phyloP scores from a whole-genome alignment of 768 basidiomycete species.

The Kwoniella shandongensis region DNA sequence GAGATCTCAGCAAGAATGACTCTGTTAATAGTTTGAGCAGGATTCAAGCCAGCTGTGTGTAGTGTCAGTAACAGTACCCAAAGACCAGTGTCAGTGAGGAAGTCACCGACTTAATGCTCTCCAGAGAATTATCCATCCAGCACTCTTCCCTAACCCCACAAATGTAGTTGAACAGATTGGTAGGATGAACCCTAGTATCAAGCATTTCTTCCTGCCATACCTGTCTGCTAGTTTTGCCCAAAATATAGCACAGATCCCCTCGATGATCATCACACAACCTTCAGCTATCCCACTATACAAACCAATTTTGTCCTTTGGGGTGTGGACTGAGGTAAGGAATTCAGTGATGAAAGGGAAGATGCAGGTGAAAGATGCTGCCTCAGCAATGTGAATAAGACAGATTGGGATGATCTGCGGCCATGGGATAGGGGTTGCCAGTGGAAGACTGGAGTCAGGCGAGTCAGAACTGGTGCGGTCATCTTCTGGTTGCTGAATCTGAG shows the following conservation, averaged over 20 bases:
- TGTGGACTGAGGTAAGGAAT: constrained; percentile 39
- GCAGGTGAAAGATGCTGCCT: constrained; percentile 11
- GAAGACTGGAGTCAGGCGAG: too few species aligned
- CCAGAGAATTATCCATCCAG: constrained; percentile 35
- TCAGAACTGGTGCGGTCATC: too few species aligned
- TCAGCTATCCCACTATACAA: constrained; percentile 39
- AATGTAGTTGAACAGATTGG: constrained; percentile 15
- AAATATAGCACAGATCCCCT: constrained; percentile 29
- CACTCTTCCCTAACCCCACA: constrained; percentile 32
- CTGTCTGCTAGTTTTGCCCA: constrained; percentile 39
- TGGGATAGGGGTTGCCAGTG: too few species aligned
- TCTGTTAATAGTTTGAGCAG: constrained; percentile 24
- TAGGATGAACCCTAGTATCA: constrained; percentile 27
- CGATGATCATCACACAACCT: constrained; percentile 39
- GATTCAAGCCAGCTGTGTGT: constrained; percentile 38
- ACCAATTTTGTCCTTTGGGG: constrained; percentile 30
- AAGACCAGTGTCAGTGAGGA: too few species aligned
- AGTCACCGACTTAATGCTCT: constrained; percentile 31
- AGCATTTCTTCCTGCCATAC: constrained; percentile 31
- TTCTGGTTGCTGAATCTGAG: too few species aligned
- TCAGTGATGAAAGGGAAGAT: constrained; percentile 43
- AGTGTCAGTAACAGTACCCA: too few species aligned
- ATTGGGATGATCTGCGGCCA: too few species aligned
- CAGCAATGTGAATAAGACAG: too few species aligned
- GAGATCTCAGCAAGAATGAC: constrained; percentile 30